phyloP scores from a whole-genome alignment of 106 monocot species.

The Dioscorea dumetorum region DNA sequence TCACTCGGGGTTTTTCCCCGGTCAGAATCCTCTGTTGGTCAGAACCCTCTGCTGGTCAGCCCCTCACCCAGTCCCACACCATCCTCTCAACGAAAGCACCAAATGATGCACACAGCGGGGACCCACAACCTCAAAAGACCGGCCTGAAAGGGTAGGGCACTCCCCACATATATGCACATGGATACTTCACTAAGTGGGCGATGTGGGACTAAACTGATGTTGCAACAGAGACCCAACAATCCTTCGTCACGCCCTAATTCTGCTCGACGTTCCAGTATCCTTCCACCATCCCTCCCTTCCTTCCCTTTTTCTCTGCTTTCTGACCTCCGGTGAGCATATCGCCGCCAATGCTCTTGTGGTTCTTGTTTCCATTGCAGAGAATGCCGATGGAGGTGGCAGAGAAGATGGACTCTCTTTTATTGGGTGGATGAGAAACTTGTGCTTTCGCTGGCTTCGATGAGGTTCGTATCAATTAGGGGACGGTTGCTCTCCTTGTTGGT shows the following conservation, averaged over 20 bases:
- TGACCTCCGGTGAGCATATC: conserved; percentile 4
- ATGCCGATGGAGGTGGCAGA: conserved; percentile 2
- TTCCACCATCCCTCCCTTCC: conserved; percentile 4
- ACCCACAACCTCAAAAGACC: no score
- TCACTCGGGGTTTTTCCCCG: no score
- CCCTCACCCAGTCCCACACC: no score
- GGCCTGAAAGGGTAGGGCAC: no score
- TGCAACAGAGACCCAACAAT: no score
- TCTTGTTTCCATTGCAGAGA: conserved; percentile 18
- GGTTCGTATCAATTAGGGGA: conserved; percentile 25
- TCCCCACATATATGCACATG: no score
- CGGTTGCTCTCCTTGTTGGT: conserved; percentile 33
- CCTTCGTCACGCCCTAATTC: conserved; percentile 14
- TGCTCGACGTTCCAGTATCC: conserved; percentile 8
- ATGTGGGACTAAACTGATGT: no score
- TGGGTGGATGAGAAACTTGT: conserved; percentile 20
- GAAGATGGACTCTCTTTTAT: conserved; percentile 15
- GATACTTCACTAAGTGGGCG: no score
- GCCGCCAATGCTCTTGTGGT: conserved; percentile 40
- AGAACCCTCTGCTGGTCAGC: no score
- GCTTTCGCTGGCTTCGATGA: conserved; percentile 36
- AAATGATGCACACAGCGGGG: no score
- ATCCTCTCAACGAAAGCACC: no score
- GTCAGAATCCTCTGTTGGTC: no score
- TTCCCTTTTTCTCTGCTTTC: conserved; percentile 4